phyloP scores from a whole-genome alignment of 208 protist genomes.

The Wallacemonas collosoma region DNA sequence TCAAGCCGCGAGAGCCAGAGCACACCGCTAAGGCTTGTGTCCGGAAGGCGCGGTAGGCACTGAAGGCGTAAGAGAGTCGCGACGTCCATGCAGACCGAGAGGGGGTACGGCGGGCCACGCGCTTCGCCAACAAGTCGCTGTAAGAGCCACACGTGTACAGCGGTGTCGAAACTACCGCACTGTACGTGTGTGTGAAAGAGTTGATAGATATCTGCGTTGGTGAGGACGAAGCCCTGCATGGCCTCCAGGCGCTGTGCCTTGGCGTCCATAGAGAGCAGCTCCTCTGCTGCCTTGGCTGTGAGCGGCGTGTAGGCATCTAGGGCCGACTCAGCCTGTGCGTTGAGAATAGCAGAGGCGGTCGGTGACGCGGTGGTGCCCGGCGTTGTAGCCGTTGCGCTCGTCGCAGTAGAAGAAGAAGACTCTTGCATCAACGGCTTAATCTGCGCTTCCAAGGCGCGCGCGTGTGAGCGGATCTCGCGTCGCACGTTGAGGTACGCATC shows the following conservation, averaged over 20 bases:
- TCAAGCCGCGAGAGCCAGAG: constrained; percentile 9
- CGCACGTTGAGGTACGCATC: constrained; percentile 55
- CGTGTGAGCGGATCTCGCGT: constrained; percentile 29
- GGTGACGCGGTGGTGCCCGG: not conserved
- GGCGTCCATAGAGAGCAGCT: constrained; percentile 48
- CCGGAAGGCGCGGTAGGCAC: constrained; percentile 35
- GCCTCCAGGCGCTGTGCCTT: constrained; percentile 48
- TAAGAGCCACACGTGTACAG: constrained; percentile 36
- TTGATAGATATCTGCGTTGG: constrained; percentile 62
- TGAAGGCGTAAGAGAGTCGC: constrained; percentile 19
- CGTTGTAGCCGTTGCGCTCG: not conserved
- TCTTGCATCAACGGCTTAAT: not conserved
- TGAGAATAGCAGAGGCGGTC: not conserved
- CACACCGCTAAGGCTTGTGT: constrained; percentile 22
- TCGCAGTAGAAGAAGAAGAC: not conserved
- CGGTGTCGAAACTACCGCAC: constrained; percentile 39
- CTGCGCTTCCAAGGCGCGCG: constrained; percentile 16
- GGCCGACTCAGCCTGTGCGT: not conserved
- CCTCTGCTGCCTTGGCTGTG: constrained; percentile 44
- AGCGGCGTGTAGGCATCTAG: constrained; percentile 24
- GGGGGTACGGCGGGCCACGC: constrained; percentile 43
- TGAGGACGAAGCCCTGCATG: constrained; percentile 62
- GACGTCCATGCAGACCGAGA: constrained; percentile 36
- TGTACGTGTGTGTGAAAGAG: constrained; percentile 55
- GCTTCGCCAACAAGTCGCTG: constrained; percentile 32